Evolutionary conservation across 2,329 filamentous ascomycete genomes (phyloP).

Genomic region (Dothideomycetidae sp.): DNA sequence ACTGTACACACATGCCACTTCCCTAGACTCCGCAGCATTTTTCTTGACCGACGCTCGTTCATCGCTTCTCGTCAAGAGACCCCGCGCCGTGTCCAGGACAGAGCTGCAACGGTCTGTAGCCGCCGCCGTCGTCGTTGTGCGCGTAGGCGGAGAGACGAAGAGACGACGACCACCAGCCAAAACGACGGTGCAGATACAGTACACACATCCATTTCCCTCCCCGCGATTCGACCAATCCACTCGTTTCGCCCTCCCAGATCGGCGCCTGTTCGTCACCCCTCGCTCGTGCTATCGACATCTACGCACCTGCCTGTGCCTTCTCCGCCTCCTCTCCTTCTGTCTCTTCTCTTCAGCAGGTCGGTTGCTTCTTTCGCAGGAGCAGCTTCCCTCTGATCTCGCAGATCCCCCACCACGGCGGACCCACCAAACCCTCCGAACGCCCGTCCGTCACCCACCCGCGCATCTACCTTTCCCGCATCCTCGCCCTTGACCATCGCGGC

Average conservation of each 20-base stretch:
- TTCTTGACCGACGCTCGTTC: too few relatives aligned
- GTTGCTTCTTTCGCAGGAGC: constrained; percentile 8
- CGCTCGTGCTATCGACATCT: not conserved
- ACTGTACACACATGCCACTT: too few relatives aligned
- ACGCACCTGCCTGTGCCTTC: not conserved
- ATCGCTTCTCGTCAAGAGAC: too few relatives aligned
- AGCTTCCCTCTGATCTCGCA: constrained; percentile 3
- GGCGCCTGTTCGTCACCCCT: constrained; percentile 1
- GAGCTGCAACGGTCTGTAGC: constrained; percentile 2
- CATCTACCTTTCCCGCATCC: constrained; percentile 14
- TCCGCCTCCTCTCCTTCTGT: constrained; percentile 1
- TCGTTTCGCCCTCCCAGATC: constrained; percentile 3
- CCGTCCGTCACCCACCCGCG: constrained; percentile 13
- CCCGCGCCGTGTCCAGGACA: constrained; percentile 8
- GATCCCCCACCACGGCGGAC: constrained; percentile 11
- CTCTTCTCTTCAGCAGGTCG: constrained; percentile 1
- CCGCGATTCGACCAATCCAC: constrained; percentile 7
- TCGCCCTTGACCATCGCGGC: constrained; percentile 28
- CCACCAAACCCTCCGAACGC: constrained; percentile 3
- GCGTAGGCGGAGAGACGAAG: not conserved
- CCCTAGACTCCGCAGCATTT: too few relatives aligned
- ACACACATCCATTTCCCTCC: constrained; percentile 2
- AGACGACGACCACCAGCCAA: constrained; percentile 7
- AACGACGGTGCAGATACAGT: not conserved
- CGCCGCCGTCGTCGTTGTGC: not conserved